Conservation (phyloP, 139 green algal species). For the Chlamydomonas sp. region DNA sequence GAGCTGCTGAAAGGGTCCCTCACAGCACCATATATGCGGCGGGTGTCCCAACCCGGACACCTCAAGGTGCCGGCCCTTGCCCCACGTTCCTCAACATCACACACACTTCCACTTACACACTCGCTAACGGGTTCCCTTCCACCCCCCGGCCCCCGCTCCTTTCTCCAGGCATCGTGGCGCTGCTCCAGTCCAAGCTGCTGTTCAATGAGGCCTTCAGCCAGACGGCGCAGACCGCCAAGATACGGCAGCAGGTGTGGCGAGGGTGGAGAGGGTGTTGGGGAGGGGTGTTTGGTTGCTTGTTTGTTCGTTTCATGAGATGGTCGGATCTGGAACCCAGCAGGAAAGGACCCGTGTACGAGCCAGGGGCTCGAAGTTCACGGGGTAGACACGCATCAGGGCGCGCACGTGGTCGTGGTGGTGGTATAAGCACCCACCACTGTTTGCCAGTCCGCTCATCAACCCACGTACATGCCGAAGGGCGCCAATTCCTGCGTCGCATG, state of each 20-base stretch:
- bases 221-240: conserved; percentile 24
- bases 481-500: too few species aligned
- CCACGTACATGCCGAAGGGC: neutral
- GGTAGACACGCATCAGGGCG: neutral
- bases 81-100: too few species aligned
- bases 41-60: too few species aligned
- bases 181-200: conserved; percentile 8
- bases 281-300: too few species aligned
- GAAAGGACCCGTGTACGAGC: neutral
- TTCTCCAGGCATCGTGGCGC: neutral
- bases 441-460: neutral
- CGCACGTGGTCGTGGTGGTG: neutral
- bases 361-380: neutral
- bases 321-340: neutral
- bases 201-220: conserved; percentile 45
- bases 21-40: too few species aligned
- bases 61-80: too few species aligned
- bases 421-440: neutral
- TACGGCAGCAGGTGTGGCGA: neutral
- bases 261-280: too few species aligned
- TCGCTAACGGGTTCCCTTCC: too few species aligned
- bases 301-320: neutral
- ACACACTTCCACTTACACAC: too few species aligned
- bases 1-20: neutral
- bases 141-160: too few species aligned